Percentiles rank a stretch among this genome's conserved stretches.
Evolutionary conservation across 2,329 filamentous ascomycete genomes (phyloP).

Genomic region (Stagonosporopsis chrysanthemi): DNA sequence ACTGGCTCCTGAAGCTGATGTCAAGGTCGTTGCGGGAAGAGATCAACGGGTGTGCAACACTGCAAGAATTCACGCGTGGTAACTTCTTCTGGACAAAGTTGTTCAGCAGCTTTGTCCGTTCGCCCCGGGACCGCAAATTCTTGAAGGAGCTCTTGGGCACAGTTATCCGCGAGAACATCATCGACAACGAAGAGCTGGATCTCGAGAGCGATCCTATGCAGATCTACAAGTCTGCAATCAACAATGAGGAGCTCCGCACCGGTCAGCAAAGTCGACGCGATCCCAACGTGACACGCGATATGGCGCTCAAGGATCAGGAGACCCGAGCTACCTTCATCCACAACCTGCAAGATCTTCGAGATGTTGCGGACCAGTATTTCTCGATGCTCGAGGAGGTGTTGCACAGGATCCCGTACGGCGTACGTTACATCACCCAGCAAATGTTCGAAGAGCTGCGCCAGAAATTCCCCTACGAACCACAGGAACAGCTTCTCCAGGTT

Average conservation of each 20-base stretch:
- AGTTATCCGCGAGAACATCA: conserved; percentile 87
- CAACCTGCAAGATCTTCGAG: conserved; percentile 89
- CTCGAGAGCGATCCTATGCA: conserved; percentile 97
- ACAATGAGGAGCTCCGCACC: conserved; percentile 94
- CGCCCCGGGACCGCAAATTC: conserved; percentile 90
- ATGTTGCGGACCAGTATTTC: conserved; percentile 93
- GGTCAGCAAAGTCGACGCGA: conserved; percentile 82
- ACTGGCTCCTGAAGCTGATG: conserved; percentile 91
- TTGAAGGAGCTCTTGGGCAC: conserved; percentile 85
- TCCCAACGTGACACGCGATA: conserved; percentile 85
- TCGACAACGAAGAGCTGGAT: conserved; percentile 89
- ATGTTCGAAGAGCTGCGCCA: conserved; percentile 79
- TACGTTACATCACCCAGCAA: conserved; percentile 86
- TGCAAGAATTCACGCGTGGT: conserved; percentile 87
- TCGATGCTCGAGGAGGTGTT: conserved; percentile 80
- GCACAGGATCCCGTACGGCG: conserved; percentile 89
- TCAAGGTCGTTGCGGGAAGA: conserved; percentile 84
- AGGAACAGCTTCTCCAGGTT: conserved; percentile 78
- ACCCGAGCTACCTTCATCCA: conserved; percentile 92
- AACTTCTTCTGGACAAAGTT: conserved; percentile 95
- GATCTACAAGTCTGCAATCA: conserved; percentile 94
- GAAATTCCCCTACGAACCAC: conserved; percentile 81
- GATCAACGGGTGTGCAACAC: conserved; percentile 72
- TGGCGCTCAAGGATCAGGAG: conserved; percentile 95
- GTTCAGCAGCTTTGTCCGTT: conserved; percentile 85